phyloP scores from a whole-genome alignment of 306 rosid genomes.

The Acmispon strigosus region DNA sequence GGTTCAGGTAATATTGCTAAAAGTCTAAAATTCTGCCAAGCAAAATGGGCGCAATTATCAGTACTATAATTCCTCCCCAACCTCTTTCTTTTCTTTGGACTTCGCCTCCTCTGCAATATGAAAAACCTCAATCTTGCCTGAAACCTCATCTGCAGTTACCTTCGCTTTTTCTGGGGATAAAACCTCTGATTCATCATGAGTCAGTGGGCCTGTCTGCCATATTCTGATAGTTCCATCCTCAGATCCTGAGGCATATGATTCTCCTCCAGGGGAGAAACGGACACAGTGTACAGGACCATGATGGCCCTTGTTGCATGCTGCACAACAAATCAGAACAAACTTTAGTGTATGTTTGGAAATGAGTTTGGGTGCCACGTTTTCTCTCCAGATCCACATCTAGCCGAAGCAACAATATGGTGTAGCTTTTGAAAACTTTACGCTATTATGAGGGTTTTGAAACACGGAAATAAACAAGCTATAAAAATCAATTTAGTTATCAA shows the following conservation, averaged over 20 bases:
- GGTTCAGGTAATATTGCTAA: constrained; percentile 13
- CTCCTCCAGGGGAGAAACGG: constrained; percentile 97
- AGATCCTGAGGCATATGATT: constrained; percentile 98
- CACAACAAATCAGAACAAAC: neutral
- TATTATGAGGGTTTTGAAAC: too few relatives aligned
- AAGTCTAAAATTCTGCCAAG: constrained; percentile 10
- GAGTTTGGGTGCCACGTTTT: too few relatives aligned
- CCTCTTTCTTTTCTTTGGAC: constrained; percentile 62
- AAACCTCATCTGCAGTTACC: constrained; percentile 59
- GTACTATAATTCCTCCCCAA: constrained; percentile 37
- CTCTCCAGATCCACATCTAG: too few relatives aligned
- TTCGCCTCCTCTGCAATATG: constrained; percentile 61
- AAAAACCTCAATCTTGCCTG: constrained; percentile 78
- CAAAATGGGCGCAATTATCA: constrained; percentile 4
- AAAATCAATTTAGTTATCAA: neutral
- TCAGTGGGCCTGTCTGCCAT: constrained; percentile 90
- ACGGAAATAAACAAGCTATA: too few relatives aligned
- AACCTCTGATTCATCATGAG: constrained; percentile 50
- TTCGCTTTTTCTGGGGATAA: constrained; percentile 46
- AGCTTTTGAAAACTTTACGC: too few relatives aligned
- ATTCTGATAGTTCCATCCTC: constrained; percentile 99
- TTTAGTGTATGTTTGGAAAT: too few relatives aligned
- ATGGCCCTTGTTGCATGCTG: constrained; percentile 99
- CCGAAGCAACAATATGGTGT: too few relatives aligned
- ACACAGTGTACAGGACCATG: constrained; percentile 98